Base-by-base conservation (phyloP, 2,329 filamentous ascomycete genomes). In the Fusarium brevicatenulatum region DNA sequence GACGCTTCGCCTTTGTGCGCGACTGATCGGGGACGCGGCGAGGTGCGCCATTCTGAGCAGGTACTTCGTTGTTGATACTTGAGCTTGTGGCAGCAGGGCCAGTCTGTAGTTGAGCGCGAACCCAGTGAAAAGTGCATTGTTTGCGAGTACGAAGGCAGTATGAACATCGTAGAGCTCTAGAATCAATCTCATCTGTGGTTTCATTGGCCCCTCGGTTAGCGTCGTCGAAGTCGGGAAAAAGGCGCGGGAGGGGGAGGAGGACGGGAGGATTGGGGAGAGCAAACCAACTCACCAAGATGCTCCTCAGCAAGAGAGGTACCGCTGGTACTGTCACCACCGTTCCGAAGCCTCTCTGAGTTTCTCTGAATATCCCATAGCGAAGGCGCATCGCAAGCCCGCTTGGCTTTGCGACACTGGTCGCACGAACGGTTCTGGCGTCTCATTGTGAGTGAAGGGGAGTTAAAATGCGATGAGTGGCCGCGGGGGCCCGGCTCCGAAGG, bases 331-430 rank as follows among this genome's bases (percentile, higher is more conserved):
- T 78, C 76, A 32, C 57, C 30, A 55, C 65, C 73, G 47, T 68
- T 69, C 53, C 73, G 76, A 62, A 75, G 57, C 50, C 76, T 77
- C 61, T 76, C 76, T 5, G 75, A 58, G 62, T 78, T 78, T 66
- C 76, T 75, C 46, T 78, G 76, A 25, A 78, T 78, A 25, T 78
- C 76, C 76, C 76, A 78, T n/a, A 78, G 50, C 11, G 76, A 78
- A 25, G 76, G 76, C 72, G 76, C 76, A 62, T 78, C 76, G 66
- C 76, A 78, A 68, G 76, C 76, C 60, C 76, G 73, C 67, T 78
- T 78, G 65, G 76, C 76, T 73, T 78, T 78, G 55, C 76, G 75
- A 66, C 76, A 78, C 70, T 78, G 76, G 55, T 78, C 76, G 70
- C 76, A 78, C 61, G 76, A 78, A 36, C 76, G 76, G 62, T 78